Evolutionary conservation across 768 basidiomycete genomes (phyloP).

Genomic region (Lactifluus hygrophoroides): DNA sequence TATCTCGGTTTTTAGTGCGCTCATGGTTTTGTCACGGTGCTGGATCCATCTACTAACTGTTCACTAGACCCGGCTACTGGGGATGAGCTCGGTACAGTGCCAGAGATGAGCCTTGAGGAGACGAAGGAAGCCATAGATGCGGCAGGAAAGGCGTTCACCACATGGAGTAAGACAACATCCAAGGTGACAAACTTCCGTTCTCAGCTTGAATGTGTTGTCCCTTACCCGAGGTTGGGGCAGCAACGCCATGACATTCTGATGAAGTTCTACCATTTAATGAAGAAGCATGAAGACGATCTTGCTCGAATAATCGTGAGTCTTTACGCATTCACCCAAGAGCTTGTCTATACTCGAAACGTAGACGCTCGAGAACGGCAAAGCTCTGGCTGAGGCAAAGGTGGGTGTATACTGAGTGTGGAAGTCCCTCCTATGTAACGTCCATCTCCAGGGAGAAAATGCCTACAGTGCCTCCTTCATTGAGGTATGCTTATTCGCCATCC

Average conservation of each 20-base stretch:
- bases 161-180: constrained; percentile 82
- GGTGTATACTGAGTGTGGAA: background rate
- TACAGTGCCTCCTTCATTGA: constrained; percentile 85
- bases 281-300: constrained; percentile 80
- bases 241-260: constrained; percentile 75
- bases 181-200: constrained; percentile 42
- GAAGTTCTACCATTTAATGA: constrained; percentile 73
- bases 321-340: background rate
- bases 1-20: constrained; percentile 71
- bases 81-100: constrained; percentile 74
- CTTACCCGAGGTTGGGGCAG: constrained; percentile 29
- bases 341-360: constrained; percentile 24
- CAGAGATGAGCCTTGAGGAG: constrained; percentile 84
- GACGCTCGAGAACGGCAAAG: constrained; percentile 96
- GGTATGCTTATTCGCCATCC: constrained; percentile 35
- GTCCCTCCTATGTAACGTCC: background rate
- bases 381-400: constrained; percentile 76
- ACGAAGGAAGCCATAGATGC: constrained; percentile 78
- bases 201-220: background rate
- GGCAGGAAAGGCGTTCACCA: constrained; percentile 70
- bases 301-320: constrained; percentile 63
- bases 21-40: background rate
- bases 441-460: constrained; percentile 58
- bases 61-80: constrained; percentile 77
- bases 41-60: background rate